Percentiles rank a stretch among this genome's conserved stretches.
Evolutionary conservation across 2,329 filamentous ascomycete species (phyloP).

Genomic region (Monosporascus ibericus): DNA sequence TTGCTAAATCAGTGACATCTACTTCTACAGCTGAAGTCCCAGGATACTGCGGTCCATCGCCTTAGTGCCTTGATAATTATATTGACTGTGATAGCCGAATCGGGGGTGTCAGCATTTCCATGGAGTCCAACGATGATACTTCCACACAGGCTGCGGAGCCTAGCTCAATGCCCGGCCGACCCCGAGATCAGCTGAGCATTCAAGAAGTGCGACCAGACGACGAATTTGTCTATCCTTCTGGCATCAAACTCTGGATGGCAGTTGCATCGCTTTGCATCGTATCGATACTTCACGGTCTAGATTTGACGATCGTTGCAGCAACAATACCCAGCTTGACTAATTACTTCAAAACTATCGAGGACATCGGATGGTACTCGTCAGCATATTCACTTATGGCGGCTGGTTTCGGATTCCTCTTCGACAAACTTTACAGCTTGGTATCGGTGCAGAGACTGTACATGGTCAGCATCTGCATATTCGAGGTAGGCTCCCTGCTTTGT

Average conservation of each 20-base stretch:
- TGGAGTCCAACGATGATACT: too few species aligned
- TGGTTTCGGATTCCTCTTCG: not conserved
- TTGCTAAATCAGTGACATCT: too few species aligned
- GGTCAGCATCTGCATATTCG: not conserved
- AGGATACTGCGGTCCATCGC: too few species aligned
- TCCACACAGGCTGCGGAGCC: too few species aligned
- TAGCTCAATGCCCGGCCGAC: too few species aligned
- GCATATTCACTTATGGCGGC: not conserved
- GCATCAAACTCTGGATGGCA: not conserved
- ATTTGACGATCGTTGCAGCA: not conserved
- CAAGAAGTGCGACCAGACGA: not conserved
- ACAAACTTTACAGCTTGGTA: not conserved
- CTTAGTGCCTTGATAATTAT: too few species aligned
- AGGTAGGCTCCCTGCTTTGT: not conserved
- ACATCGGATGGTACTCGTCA: conserved; percentile 1
- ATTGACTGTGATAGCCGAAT: too few species aligned
- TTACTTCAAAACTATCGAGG: not conserved
- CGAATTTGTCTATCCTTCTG: not conserved
- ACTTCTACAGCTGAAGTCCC: too few species aligned
- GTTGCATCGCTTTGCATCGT: not conserved
- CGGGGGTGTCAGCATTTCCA: too few species aligned
- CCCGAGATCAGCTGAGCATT: not conserved
- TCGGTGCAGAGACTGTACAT: not conserved
- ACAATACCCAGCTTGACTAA: not conserved
- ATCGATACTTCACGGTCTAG: not conserved